phyloP scores from a whole-genome alignment of 352 stramenopile genomes.

The Paralagenidium karlingii region DNA sequence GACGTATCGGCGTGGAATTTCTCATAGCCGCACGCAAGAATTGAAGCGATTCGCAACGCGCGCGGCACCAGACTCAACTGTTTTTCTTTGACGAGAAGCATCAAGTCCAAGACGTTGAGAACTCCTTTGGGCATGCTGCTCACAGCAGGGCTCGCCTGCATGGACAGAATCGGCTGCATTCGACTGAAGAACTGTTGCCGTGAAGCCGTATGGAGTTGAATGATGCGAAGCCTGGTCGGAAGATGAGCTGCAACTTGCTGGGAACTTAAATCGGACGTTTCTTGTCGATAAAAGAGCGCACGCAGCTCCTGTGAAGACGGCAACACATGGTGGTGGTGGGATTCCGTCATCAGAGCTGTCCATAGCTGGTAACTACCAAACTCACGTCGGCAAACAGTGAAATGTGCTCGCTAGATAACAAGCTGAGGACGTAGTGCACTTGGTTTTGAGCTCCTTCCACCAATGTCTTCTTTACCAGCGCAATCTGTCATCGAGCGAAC shows the following conservation, averaged over 20 bases:
- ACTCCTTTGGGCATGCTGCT: slow-evolving; percentile 39
- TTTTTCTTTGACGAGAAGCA: slow-evolving; percentile 74
- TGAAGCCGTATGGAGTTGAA: slow-evolving; percentile 57
- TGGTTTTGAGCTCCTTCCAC: slow-evolving; percentile 63
- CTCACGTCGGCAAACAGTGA: slow-evolving; percentile 51
- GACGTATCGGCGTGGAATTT: slow-evolving; percentile 44
- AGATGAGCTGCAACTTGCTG: no score
- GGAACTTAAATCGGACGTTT: no score
- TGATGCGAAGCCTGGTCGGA: slow-evolving; percentile 60
- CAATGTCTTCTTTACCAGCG: slow-evolving; percentile 69
- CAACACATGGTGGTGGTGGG: not conserved
- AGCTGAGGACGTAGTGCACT: slow-evolving; percentile 80
- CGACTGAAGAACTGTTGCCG: slow-evolving; percentile 54
- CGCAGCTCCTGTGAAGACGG: slow-evolving; percentile 37
- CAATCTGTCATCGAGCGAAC: no score
- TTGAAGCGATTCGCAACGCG: slow-evolving; percentile 54
- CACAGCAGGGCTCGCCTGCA: slow-evolving; percentile 34
- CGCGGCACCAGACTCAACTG: slow-evolving; percentile 24
- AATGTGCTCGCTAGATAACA: slow-evolving; percentile 60
- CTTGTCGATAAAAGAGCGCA: slow-evolving; percentile 57
- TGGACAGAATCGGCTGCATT: slow-evolving; percentile 51
- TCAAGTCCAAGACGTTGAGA: slow-evolving; percentile 74
- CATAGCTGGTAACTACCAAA: not conserved
- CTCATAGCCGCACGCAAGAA: slow-evolving; percentile 67
- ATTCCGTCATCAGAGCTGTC: no score